Percentiles rank a stretch among this genome's conserved stretches.
These are phyloP conservation scores for Aspergillus calidoustus DNA, from an alignment of 2,329 filamentous ascomycete genomes.

Conservation along the genomic window DNA sequence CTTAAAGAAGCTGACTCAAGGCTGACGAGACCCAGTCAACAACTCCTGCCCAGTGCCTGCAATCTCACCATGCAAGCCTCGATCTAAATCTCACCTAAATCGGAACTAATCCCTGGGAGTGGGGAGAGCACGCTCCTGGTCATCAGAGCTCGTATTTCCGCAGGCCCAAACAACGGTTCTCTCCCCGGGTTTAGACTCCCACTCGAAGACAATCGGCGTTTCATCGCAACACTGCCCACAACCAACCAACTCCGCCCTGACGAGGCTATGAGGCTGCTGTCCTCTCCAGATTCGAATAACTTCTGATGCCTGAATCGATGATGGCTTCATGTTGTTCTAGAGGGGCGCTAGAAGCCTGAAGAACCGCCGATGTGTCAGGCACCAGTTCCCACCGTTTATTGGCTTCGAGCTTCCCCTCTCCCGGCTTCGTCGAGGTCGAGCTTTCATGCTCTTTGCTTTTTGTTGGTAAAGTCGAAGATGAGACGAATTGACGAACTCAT, in stretches of 20 bases:
- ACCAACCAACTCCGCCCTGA: constrained; percentile 9
- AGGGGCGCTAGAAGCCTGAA: constrained; percentile 9
- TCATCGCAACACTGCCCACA: background rate
- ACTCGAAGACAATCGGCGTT: constrained; percentile 8
- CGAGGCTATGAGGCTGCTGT: background rate
- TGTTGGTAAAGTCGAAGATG: background rate
- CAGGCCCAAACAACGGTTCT: constrained; percentile 1
- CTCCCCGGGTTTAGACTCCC: background rate
- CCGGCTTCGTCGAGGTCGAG: background rate
- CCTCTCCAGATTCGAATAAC: background rate
- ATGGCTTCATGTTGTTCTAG: constrained; percentile 10
- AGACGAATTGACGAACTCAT: background rate
- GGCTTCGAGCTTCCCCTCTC: background rate
- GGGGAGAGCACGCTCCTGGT: constrained; percentile 4
- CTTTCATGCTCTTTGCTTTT: background rate
- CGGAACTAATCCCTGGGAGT: background rate
- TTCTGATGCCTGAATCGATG: constrained; percentile 1
- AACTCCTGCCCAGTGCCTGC: background rate
- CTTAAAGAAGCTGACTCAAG: background rate
- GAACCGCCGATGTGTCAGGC: background rate
- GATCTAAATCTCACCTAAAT: constrained; percentile 6
- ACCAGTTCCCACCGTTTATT: background rate
- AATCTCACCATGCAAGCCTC: constrained; percentile 1
- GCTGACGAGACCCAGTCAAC: background rate
- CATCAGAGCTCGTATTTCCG: background rate